A percentile compares a stretch with the other conserved stretches of the same genome.
These are phyloP conservation scores for Solioccasus polychromus DNA, from an alignment of 768 basidiomycete genomes.

Conservation along the genomic window DNA sequence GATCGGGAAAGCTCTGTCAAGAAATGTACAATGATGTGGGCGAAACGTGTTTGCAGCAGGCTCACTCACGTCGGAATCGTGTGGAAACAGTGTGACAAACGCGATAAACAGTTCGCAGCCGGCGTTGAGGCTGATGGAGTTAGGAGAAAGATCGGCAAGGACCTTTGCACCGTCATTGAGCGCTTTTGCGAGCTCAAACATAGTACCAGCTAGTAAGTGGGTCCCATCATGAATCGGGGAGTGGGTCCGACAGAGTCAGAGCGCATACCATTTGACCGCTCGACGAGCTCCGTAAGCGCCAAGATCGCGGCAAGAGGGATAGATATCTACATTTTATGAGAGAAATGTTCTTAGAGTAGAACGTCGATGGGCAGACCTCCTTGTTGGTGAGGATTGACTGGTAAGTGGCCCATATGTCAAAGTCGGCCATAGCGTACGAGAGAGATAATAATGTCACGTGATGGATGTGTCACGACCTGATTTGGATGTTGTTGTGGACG, in stretches of 20 bases:
- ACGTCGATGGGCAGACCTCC: slow-evolving; percentile 58
- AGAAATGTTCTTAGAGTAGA: too few species aligned
- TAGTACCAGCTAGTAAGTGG: slow-evolving; percentile 66
- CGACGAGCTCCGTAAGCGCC: slow-evolving; percentile 77
- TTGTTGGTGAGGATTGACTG: slow-evolving; percentile 59
- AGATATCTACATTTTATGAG: too few species aligned
- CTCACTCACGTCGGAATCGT: slow-evolving; percentile 69
- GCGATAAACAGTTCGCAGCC: slow-evolving; percentile 90
- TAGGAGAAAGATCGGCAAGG: slow-evolving; percentile 60
- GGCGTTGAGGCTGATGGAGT: slow-evolving; percentile 82
- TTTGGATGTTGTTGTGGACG: slow-evolving; percentile 19
- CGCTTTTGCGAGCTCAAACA: slow-evolving; percentile 88
- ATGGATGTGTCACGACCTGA: slow-evolving; percentile 2
- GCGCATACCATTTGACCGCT: slow-evolving; percentile 70
- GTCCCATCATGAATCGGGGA: slow-evolving; percentile 3
- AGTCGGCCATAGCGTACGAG: slow-evolving; percentile 20
- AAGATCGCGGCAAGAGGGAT: slow-evolving; percentile 87
- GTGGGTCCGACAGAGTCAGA: slow-evolving; percentile 20
- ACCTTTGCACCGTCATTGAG: slow-evolving; percentile 71
- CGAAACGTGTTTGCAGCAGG: slow-evolving; percentile 10
- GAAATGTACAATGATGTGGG: slow-evolving; percentile 7
- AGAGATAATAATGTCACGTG: slow-evolving; percentile 17
- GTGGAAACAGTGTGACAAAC: slow-evolving; percentile 81
- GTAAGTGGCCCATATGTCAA: slow-evolving; percentile 55
- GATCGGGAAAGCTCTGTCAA: slow-evolving; percentile 73